Percentiles rank a stretch among this genome's conserved stretches.
phyloP scores from a whole-genome alignment of 73 alveolate genomes.

The Durusdinium trenchii region DNA sequence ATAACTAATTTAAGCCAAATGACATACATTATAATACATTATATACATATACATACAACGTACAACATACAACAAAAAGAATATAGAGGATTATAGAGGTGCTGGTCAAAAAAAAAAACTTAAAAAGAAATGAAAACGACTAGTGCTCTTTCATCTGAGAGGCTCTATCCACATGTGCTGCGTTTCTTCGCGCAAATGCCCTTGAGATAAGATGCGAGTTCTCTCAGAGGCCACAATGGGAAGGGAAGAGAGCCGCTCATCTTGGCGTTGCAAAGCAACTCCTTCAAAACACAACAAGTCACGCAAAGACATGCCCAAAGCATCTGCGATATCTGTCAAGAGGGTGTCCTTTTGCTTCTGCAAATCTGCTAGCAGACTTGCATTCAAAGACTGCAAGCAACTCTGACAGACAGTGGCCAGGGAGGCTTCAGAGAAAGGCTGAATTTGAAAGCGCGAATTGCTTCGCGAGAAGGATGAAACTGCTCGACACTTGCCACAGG shows the following conservation, averaged over 20 bases:
- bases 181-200: background rate
- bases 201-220: background rate
- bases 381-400: constrained; percentile 25
- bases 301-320: background rate
- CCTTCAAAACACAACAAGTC: constrained; percentile 22
- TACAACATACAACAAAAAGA: no score
- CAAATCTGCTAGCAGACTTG: background rate
- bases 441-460: background rate
- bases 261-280: constrained; percentile 1
- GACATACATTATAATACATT: no score
- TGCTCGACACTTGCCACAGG: constrained; percentile 43
- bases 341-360: constrained; percentile 26
- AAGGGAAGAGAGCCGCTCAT: constrained; percentile 1
- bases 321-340: constrained; percentile 19
- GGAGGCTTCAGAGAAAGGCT: constrained; percentile 9
- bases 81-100: no score
- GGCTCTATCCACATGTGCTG: background rate
- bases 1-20: no score
- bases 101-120: no score
- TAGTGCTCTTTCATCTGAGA: background rate
- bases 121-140: no score
- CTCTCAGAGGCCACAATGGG: background rate
- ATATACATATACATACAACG: no score
- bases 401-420: constrained; percentile 35
- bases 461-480: constrained; percentile 22